phyloP scores from a whole-genome alignment of 441 rosid genomes.

The Aquilaria agallochum region DNA sequence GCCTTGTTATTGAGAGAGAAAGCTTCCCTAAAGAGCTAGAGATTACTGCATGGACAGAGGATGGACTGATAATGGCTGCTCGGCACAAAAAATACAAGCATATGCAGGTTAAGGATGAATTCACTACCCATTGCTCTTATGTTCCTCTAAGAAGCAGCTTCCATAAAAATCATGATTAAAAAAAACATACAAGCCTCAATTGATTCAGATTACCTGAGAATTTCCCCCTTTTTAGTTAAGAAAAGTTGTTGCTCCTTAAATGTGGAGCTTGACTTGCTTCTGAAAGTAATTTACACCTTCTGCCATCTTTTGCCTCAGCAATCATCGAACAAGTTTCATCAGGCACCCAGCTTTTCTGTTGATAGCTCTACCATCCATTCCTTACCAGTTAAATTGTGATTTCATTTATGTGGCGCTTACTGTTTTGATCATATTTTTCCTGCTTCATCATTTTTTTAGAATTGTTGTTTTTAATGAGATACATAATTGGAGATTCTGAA shows the following conservation, averaged over 20 bases:
- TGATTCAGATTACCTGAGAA: constrained; percentile 1
- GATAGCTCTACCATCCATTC: no score
- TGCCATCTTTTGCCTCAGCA: no score
- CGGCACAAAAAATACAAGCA: constrained; percentile 80
- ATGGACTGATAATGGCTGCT: constrained; percentile 94
- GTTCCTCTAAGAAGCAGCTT: not conserved
- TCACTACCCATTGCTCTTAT: not conserved
- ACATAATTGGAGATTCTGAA: no score
- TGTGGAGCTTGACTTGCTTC: not conserved
- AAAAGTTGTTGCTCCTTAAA: not conserved
- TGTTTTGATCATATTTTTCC: no score
- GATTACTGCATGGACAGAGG: constrained; percentile 94
- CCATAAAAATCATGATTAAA: not conserved
- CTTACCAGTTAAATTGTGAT: no score
- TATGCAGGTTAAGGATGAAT: constrained; percentile 51
- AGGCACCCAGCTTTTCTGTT: no score
- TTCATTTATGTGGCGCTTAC: no score
- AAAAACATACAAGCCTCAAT: not conserved
- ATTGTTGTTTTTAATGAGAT: no score
- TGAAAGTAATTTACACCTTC: not conserved
- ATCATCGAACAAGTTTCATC: no score
- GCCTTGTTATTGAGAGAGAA: constrained; percentile 81
- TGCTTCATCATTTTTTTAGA: no score
- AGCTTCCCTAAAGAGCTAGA: constrained; percentile 75
- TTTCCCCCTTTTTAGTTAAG: not conserved